Evolutionary conservation across 257 asterid genomes (phyloP).

Genomic region (Mitragyna speciosa): DNA sequence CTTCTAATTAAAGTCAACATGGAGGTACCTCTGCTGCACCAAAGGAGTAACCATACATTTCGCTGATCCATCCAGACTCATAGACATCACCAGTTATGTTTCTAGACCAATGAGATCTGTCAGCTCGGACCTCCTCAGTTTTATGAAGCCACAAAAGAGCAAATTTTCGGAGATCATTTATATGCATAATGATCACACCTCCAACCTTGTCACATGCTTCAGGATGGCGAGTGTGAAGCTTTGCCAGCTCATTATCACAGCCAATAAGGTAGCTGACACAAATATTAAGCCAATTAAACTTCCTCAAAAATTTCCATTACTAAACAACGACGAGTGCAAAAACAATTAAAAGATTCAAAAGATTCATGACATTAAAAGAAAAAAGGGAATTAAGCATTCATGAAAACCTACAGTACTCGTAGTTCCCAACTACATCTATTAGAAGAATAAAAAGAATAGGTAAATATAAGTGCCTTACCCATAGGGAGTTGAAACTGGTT

Average conservation of each 20-base stretch:
- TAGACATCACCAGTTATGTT: slow-evolving; percentile 86
- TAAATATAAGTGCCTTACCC: slow-evolving; percentile 51
- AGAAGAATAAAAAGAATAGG: slow-evolving; percentile 4
- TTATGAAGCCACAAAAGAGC: slow-evolving; percentile 90
- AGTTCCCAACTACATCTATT: background rate
- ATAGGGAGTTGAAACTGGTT: slow-evolving; percentile 92
- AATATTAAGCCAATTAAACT: slow-evolving; percentile 7
- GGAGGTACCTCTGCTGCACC: slow-evolving; percentile 93
- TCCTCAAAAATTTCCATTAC: background rate
- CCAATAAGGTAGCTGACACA: slow-evolving; percentile 80
- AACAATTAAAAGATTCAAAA: background rate
- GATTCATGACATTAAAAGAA: too few species aligned
- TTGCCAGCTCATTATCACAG: slow-evolving; percentile 91
- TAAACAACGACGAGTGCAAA: background rate
- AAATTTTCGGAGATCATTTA: slow-evolving; percentile 68
- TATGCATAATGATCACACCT: slow-evolving; percentile 91
- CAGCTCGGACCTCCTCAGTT: slow-evolving; percentile 94
- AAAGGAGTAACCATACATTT: slow-evolving; percentile 98
- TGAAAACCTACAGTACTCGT: background rate
- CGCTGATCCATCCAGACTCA: slow-evolving; percentile 98
- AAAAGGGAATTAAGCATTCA: too few species aligned
- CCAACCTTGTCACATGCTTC: slow-evolving; percentile 91
- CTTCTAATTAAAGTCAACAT: background rate
- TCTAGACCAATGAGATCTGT: slow-evolving; percentile 81
- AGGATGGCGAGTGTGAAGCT: slow-evolving; percentile 84